Evolutionary conservation across 139 green algal species (phyloP), one percentile per base, ranked within the genome.

Genomic region (Nannochloris sp.): DNA sequence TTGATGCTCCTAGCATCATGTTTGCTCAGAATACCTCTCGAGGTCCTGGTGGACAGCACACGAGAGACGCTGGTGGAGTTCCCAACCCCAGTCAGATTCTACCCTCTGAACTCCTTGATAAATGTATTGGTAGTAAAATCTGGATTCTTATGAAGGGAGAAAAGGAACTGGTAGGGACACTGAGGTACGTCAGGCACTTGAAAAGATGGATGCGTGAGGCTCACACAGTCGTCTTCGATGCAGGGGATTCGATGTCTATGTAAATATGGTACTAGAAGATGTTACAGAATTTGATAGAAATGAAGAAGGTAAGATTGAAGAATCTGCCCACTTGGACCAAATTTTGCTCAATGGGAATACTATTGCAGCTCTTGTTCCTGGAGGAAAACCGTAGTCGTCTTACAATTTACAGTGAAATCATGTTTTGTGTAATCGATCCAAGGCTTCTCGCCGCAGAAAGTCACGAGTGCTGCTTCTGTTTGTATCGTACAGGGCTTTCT

Each of bases 241-340:
- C 70, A 76, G 64, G 37, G 94, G 94, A 12, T 98, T 98, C 66
- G 94, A 99, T 59, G 86, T 96, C 3, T 99, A 96, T 68, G 94
- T 99, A 2, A 99, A 99, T 78, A 98, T 98, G 91, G 94, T 98
- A 46, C 81, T 99, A 36, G 90, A 98, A 62, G 88, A 99, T 57
- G 93, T 98, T 6, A 89, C 78, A 6, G 93, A 98, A 71, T 93
- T 91, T 23, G 91, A 99, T 67, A 70, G 78, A 23, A 91, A 85
- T 4, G 65, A 84, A 8, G 89, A 95, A 58, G 93, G 91, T 25
- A 71, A 64, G 10, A 79, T 69, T 44, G 65, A 66, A 36, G 76
- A 80, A 8, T 92, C 79, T 11, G 34, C 34, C 34, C 75, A 90
- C 50, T 74, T 99, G 71, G 89, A 98, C 43, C 79, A 90, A 62